These are phyloP conservation scores for Cordyceps militaris DNA, from an alignment of 2,329 filamentous ascomycete species.

Conservation along the genomic window DNA sequence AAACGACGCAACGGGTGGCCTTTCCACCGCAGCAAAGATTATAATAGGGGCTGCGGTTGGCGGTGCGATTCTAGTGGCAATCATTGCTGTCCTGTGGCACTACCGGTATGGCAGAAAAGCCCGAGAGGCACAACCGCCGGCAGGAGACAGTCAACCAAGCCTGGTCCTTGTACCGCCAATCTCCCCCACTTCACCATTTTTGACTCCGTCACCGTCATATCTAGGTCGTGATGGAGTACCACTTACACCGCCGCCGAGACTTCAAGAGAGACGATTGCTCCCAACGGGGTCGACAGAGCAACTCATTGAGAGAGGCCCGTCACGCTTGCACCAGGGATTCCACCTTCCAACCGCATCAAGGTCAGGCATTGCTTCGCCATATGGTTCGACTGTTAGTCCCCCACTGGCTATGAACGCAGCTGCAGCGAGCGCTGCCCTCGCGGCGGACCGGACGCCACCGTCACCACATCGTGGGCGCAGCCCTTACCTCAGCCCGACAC, in stretches of 20 bases:
- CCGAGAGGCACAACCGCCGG: neutral
- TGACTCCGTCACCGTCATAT: slow-evolving; percentile 30
- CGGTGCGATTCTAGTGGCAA: slow-evolving; percentile 2
- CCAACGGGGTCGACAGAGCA: slow-evolving; percentile 20
- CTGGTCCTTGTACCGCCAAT: neutral
- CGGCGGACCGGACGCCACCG: neutral
- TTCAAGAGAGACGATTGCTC: slow-evolving; percentile 40
- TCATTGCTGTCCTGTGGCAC: slow-evolving; percentile 11
- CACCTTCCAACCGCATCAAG: neutral
- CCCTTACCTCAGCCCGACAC: neutral
- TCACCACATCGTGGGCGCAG: neutral
- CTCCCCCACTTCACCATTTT: slow-evolving; percentile 34
- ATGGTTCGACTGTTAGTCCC: neutral
- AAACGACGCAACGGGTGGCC: neutral
- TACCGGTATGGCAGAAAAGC: slow-evolving; percentile 6
- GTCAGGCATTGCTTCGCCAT: neutral
- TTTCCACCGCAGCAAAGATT: slow-evolving; percentile 3
- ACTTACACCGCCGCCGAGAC: slow-evolving; percentile 39
- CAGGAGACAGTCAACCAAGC: slow-evolving; percentile 9
- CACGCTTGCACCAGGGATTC: neutral
- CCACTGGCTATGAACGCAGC: neutral
- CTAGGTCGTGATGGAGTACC: slow-evolving; percentile 19
- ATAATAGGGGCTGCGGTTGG: slow-evolving; percentile 2
- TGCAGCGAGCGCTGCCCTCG: neutral
- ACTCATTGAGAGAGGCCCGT: neutral